Evolutionary conservation across 805 yeast species (phyloP), one percentile per base, ranked within the genome.

Genomic region (Starmerella bombicola): DNA sequence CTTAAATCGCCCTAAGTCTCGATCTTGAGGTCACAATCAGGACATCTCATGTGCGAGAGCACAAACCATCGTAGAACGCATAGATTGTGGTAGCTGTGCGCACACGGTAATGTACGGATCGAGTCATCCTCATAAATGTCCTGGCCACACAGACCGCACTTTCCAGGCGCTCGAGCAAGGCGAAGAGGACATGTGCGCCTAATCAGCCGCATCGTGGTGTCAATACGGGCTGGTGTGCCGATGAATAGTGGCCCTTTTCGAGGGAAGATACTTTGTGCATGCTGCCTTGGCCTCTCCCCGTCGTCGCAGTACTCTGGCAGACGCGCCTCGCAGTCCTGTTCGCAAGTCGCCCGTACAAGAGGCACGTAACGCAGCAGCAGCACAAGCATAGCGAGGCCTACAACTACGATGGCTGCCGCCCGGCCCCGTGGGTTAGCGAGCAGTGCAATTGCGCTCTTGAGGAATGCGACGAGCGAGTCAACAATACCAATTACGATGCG

Each of bases 11-110:
- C n/a, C n/a, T n/a, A n/a, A n/a, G n/a, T n/a, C n/a, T n/a, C n/a
- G n/a, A n/a, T n/a, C 28, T 24, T 13, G 12, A 10, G 28, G 62
- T 81, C 80, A 60, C 94, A 82, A 66, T 78, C 74, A 7, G 94
- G 93, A 56, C 94, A 82, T 51, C 82, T 77, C 1, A 85, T 86
- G 35, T 79, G 69, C 49, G 88, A 65, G 47, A 72, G 71, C 2
- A 74, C 76, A 35, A 82, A 63, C 93, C 93, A 82, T 2, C 86
- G 86, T 48, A 78, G 84, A 39, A 83, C 68, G 59, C 94, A 82
- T 15, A 70, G 77, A 18, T 76, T 67, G 54, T 82, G 94, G 68
- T 76, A 82, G 2, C 78, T 84, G 59, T 82, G 94, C 3, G 85
- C 84, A 61, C 94, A 82, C 9, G 80, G 64, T 33, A 83, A 65